A percentile compares a stretch with the other conserved stretches of the same genome.
These are phyloP conservation scores for Gracilaria caudata DNA, from an alignment of 23 red algal species.

Conservation along the genomic window DNA sequence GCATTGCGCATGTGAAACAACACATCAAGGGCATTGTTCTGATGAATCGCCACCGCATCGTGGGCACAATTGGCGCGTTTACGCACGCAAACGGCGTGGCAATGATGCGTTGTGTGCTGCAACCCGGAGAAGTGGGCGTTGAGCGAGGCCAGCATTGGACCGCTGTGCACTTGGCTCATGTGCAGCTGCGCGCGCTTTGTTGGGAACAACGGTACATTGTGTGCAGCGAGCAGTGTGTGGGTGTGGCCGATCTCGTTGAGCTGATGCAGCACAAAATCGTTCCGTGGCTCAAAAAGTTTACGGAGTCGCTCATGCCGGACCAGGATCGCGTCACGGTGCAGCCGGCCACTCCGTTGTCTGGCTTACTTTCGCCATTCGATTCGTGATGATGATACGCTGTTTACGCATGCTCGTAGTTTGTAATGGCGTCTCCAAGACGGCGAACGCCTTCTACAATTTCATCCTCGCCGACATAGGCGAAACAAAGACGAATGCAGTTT, in stretches of 20 bases:
- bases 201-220: conserved; percentile 42
- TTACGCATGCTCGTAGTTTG: background rate
- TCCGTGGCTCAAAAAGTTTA: conserved; percentile 55
- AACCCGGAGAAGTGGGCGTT: background rate
- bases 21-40: conserved; percentile 17
- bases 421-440: conserved; percentile 64
- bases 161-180: background rate
- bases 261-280: conserved; percentile 12
- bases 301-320: conserved; percentile 30
- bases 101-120: conserved; percentile 14
- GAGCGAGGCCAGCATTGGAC: conserved; percentile 2
- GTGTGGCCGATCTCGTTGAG: background rate
- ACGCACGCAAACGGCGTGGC: conserved; percentile 25
- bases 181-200: conserved; percentile 19
- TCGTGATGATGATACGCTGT: background rate
- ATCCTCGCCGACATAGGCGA: conserved; percentile 64
- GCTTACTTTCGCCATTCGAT: conserved; percentile 37
- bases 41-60: conserved; percentile 13
- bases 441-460: conserved; percentile 63
- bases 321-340: conserved; percentile 42
- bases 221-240: conserved; percentile 1
- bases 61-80: conserved; percentile 35
- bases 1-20: conserved; percentile 10
- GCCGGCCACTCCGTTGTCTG: conserved; percentile 37
- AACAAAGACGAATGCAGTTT: conserved; percentile 73